phyloP scores from a whole-genome alignment of 2,329 filamentous ascomycete species.

The Alternaria hordeiaustralica region DNA sequence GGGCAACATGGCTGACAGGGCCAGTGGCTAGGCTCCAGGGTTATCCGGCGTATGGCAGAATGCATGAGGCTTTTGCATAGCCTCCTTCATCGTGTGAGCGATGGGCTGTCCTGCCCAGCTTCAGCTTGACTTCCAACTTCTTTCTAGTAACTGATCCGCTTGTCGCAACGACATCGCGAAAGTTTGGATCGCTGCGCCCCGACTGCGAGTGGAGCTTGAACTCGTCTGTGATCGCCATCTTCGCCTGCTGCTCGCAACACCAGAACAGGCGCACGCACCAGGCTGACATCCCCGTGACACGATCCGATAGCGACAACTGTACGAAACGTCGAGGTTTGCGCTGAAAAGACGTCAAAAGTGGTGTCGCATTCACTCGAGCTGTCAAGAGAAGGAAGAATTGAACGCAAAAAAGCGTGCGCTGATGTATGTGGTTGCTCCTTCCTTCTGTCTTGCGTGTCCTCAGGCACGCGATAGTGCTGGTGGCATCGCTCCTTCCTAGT shows the following conservation, averaged over 20 bases:
- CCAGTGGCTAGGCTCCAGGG: conserved; percentile 29
- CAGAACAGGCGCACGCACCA: conserved; percentile 30
- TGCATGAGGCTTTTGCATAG: conserved; percentile 29
- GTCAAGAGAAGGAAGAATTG: conserved; percentile 16
- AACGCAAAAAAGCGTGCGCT: conserved; percentile 32
- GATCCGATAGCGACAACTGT: conserved; percentile 16
- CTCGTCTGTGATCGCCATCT: conserved; percentile 18
- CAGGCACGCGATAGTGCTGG: conserved; percentile 26
- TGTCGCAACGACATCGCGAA: conserved; percentile 24
- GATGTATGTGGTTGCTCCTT: conserved; percentile 45
- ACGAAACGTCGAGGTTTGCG: conserved; percentile 6
- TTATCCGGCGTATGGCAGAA: conserved; percentile 9
- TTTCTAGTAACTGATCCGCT: conserved; percentile 25
- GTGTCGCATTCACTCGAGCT: conserved; percentile 29
- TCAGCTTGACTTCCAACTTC: conserved; percentile 27
- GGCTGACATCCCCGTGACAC: conserved; percentile 28
- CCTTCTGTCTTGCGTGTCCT: conserved; percentile 22
- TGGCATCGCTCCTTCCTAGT: conserved; percentile 13
- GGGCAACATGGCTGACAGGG: conserved; percentile 26
- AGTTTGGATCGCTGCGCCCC: conserved; percentile 31
- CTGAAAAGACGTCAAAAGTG: conserved; percentile 14
- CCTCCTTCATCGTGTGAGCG: conserved; percentile 23
- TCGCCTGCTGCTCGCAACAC: conserved; percentile 21
- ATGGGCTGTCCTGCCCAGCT: conserved; percentile 14
- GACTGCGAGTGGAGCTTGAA: conserved; percentile 24